These are phyloP conservation scores for Kwoniella mangroviensis DNA, from an alignment of 768 basidiomycete species.

Conservation along the genomic window DNA sequence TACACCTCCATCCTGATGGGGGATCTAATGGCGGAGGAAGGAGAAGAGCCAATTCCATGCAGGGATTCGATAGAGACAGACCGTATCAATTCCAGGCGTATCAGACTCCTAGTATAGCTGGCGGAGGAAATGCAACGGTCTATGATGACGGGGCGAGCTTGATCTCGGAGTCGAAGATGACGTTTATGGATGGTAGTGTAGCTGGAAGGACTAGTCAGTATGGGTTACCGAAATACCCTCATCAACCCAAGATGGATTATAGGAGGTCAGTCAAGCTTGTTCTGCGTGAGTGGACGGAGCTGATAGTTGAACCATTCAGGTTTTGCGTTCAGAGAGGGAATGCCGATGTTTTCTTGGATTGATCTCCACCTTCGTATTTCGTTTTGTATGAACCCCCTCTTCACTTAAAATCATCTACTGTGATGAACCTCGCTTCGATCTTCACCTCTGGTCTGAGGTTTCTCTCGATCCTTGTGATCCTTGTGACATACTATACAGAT, in stretches of 20 bases:
- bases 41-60: conserved; percentile 36
- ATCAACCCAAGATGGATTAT: conserved; percentile 45
- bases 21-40: background rate
- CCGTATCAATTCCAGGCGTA: conserved; percentile 20
- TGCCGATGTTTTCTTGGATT: conserved; percentile 50
- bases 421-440: background rate
- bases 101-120: conserved; percentile 14
- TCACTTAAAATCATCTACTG: background rate
- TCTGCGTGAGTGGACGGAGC: background rate
- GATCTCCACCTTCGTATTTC: background rate
- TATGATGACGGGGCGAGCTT: conserved; percentile 49
- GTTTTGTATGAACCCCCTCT: background rate
- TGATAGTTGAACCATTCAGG: conserved; percentile 12
- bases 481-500: background rate
- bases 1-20: conserved; percentile 7
- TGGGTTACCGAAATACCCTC: conserved; percentile 48
- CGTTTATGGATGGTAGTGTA: conserved; percentile 50
- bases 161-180: conserved; percentile 38
- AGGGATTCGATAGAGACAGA: conserved; percentile 19
- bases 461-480: no score
- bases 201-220: conserved; percentile 48
- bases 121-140: conserved; percentile 4
- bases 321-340: conserved; percentile 52
- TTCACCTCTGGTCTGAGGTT: background rate
- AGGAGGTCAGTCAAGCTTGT: conserved; percentile 33